phyloP scores from a whole-genome alignment of 345 rosid genomes.

The Leavenworthia alabamica region DNA sequence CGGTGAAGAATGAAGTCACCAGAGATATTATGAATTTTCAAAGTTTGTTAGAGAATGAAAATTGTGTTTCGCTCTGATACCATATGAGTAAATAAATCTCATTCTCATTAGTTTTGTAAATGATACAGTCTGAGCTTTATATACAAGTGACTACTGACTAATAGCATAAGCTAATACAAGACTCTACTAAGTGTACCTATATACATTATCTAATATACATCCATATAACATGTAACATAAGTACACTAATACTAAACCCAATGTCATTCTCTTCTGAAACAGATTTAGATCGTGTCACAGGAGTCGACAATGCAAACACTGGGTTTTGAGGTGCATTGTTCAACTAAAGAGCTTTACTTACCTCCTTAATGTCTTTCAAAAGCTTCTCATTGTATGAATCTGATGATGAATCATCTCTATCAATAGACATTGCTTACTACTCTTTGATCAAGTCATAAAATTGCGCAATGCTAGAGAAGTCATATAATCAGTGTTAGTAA shows the following conservation, averaged over 20 bases:
- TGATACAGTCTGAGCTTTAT: too few species aligned
- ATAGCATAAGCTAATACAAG: too few species aligned
- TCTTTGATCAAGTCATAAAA: constrained; percentile 4
- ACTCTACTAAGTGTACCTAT: too few species aligned
- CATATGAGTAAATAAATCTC: too few species aligned
- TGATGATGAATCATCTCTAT: constrained; percentile 18
- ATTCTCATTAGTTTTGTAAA: too few species aligned
- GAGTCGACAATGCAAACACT: constrained; percentile 34
- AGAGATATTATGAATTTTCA: too few species aligned
- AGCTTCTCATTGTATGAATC: constrained; percentile 43
- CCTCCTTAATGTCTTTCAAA: constrained; percentile 72
- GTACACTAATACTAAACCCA: constrained; percentile 1
- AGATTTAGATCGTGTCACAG: constrained; percentile 40
- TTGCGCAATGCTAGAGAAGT: constrained; percentile 1
- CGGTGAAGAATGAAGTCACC: too few species aligned
- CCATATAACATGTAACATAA: too few species aligned
- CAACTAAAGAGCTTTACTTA: constrained; percentile 63
- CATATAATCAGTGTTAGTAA: background rate
- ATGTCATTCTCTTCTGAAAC: constrained; percentile 36
- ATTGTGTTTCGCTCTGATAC: too few species aligned
- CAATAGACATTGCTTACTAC: constrained; percentile 40
- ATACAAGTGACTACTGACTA: too few species aligned
- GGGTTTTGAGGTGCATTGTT: constrained; percentile 36
- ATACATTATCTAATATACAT: too few species aligned
- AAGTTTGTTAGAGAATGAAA: too few species aligned